Evolutionary conservation across 345 rosid genomes (phyloP).

Genomic region (Citrus mangshanensis): DNA sequence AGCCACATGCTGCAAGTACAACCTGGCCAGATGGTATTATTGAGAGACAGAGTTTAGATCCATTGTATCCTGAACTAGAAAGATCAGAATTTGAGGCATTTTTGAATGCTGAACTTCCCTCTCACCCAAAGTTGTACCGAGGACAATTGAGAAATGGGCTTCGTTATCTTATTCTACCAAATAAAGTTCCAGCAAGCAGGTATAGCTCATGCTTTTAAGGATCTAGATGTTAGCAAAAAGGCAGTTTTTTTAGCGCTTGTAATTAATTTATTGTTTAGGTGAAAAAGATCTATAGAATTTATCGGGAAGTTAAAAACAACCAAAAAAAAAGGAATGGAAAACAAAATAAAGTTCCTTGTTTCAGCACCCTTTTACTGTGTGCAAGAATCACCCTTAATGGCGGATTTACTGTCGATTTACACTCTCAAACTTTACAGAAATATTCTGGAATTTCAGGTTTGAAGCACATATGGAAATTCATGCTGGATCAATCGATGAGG

Average conservation of each 20-base stretch:
- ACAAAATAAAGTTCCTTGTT: neutral
- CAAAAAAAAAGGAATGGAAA: neutral
- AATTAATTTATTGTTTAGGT: neutral
- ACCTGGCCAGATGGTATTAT: conserved; percentile 77
- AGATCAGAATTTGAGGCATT: conserved; percentile 47
- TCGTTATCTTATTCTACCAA: conserved; percentile 89
- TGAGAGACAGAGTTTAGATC: conserved; percentile 69
- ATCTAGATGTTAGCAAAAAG: neutral
- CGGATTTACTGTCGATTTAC: neutral
- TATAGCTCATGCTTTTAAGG: conserved; percentile 21
- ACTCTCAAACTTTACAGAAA: conserved; percentile 4
- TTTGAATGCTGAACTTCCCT: conserved; percentile 70
- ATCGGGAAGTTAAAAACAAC: neutral
- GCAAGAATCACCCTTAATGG: neutral
- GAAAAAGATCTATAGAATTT: neutral
- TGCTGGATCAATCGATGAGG: conserved; percentile 96
- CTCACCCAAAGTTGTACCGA: conserved; percentile 80
- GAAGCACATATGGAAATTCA: conserved; percentile 99
- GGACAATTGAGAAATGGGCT: conserved; percentile 95
- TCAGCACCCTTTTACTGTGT: neutral
- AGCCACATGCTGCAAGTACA: conserved; percentile 92
- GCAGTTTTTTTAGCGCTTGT: neutral
- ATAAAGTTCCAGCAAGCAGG: conserved; percentile 97
- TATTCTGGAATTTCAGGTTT: conserved; percentile 55
- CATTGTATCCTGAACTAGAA: conserved; percentile 47